These are phyloP conservation scores for Pyrenochaeta sp. DNA, from an alignment of 2,329 filamentous ascomycete genomes.

Conservation along the genomic window DNA sequence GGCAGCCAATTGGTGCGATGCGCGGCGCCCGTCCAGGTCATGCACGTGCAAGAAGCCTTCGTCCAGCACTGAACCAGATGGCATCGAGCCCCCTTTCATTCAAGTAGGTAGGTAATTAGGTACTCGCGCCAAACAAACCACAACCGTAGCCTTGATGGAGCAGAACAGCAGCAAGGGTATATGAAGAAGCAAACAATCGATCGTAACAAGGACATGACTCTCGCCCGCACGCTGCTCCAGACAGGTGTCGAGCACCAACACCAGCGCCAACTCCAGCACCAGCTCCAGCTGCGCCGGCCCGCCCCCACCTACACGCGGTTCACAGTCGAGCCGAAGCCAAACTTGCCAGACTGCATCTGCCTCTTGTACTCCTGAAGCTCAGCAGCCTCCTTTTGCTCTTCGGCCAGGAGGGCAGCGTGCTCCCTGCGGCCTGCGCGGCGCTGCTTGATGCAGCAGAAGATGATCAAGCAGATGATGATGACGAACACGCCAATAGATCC, in stretches of 20 bases:
- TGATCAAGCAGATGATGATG: slow-evolving; percentile 32
- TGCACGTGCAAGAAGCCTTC: too few relatives aligned
- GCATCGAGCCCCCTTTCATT: slow-evolving; percentile 1
- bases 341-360: slow-evolving; percentile 34
- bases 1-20: too few relatives aligned
- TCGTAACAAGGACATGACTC: slow-evolving; percentile 16
- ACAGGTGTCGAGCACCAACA: neutral
- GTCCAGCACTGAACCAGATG: slow-evolving; percentile 1
- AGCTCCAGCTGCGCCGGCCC: too few relatives aligned
- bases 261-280: neutral
- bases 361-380: slow-evolving; percentile 43
- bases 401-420: slow-evolving; percentile 39
- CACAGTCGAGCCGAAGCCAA: slow-evolving; percentile 22
- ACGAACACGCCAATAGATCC: slow-evolving; percentile 36
- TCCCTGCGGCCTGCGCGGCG: slow-evolving; percentile 46
- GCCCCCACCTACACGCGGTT: slow-evolving; percentile 14
- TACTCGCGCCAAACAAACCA: neutral
- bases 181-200: slow-evolving; percentile 10
- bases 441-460: slow-evolving; percentile 51
- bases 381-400: slow-evolving; percentile 46
- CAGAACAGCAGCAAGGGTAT: slow-evolving; percentile 18
- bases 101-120: neutral
- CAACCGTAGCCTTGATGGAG: slow-evolving; percentile 8
- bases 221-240: neutral
- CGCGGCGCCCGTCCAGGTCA: too few relatives aligned